These are phyloP conservation scores for Sesbania bispinosa DNA, from an alignment of 306 rosid species.

Conservation along the genomic window DNA sequence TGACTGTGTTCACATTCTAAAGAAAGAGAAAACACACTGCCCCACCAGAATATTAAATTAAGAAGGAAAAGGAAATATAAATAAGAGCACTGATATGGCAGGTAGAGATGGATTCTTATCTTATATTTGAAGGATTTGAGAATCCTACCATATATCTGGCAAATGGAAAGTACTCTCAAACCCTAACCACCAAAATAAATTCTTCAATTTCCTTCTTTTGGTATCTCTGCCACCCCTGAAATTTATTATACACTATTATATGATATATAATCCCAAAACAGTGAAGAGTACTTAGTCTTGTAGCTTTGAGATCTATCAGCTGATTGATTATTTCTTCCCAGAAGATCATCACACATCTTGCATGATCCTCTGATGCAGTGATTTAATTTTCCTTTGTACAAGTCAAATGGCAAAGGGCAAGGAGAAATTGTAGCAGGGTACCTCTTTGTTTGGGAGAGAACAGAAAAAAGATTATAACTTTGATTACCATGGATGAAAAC, in stretches of 20 bases:
- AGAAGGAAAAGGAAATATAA: neutral
- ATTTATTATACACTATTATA: conserved; percentile 19
- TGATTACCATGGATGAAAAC: conserved; percentile 23
- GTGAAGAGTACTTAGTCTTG: conserved; percentile 31
- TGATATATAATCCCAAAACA: conserved; percentile 34
- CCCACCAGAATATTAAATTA: conserved; percentile 28
- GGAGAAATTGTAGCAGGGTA: conserved; percentile 3
- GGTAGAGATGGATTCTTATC: conserved; percentile 21
- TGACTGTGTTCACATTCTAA: neutral
- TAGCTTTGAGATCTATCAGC: conserved; percentile 30
- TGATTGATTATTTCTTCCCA: conserved; percentile 22
- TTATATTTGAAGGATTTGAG: conserved; percentile 29
- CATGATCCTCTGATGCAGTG: conserved; percentile 9
- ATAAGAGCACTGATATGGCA: conserved; percentile 13
- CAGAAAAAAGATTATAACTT: neutral
- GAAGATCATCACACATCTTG: conserved; percentile 36
- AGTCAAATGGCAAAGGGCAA: conserved; percentile 1
- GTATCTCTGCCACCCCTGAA: conserved; percentile 19
- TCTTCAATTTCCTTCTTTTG: conserved; percentile 8
- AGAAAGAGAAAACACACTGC: conserved; percentile 9
- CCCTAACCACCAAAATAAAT: conserved; percentile 43
- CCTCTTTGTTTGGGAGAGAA: neutral
- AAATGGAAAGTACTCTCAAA: conserved; percentile 22
- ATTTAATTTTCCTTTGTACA: neutral
- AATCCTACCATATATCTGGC: conserved; percentile 29